Percentiles rank a stretch among this genome's conserved stretches.
Conservation (phyloP, 2,329 filamentous ascomycete species). For the Corniculantispora saksenae region DNA sequence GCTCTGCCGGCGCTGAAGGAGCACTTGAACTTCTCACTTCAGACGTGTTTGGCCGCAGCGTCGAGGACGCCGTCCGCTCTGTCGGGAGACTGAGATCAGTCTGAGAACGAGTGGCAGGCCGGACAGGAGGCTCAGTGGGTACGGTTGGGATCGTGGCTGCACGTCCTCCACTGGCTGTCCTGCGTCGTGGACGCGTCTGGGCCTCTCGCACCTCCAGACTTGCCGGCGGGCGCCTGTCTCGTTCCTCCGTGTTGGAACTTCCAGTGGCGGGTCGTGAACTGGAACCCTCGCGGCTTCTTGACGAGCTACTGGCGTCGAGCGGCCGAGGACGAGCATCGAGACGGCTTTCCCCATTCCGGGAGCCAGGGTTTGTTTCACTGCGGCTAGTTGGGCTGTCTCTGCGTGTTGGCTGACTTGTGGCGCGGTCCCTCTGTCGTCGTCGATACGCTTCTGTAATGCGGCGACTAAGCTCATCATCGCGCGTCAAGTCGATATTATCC, state of each 20-base stretch:
- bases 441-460: constrained; percentile 88
- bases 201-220: constrained; percentile 35
- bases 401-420: constrained; percentile 42
- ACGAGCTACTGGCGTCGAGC: constrained; percentile 28
- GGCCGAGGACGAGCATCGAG: constrained; percentile 32
- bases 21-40: constrained; percentile 46
- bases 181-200: constrained; percentile 40
- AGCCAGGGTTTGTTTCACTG: neutral
- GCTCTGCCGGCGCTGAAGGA: constrained; percentile 26
- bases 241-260: constrained; percentile 45
- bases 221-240: constrained; percentile 50
- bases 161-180: constrained; percentile 57
- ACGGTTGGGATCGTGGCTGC: constrained; percentile 53
- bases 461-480: constrained; percentile 88
- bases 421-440: constrained; percentile 67
- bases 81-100: constrained; percentile 60
- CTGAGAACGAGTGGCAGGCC: constrained; percentile 61
- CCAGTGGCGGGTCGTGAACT: constrained; percentile 50
- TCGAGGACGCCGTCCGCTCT: constrained; percentile 39
- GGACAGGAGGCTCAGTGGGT: constrained; percentile 43
- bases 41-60: constrained; percentile 41
- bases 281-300: constrained; percentile 38
- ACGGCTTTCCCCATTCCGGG: neutral
- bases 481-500: constrained; percentile 78
- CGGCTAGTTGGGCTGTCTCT: constrained; percentile 28